phyloP scores from a whole-genome alignment of 2,329 filamentous ascomycete genomes.

The Cytospora paraplurivora region DNA sequence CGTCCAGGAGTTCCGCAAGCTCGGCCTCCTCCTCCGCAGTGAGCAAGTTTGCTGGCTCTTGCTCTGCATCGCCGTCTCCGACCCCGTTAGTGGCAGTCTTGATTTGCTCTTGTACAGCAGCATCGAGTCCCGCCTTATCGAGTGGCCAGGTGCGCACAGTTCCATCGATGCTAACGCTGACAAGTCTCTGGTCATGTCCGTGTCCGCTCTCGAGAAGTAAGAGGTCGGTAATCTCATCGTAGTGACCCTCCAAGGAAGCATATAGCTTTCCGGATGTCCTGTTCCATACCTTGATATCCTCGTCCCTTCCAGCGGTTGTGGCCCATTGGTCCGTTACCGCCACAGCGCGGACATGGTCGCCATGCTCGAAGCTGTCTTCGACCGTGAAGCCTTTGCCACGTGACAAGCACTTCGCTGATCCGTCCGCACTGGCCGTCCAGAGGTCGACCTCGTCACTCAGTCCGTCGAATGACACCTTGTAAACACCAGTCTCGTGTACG shows the following conservation, averaged over 20 bases:
- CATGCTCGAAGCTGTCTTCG: slow-evolving; percentile 75
- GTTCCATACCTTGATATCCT: slow-evolving; percentile 92
- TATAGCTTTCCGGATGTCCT: slow-evolving; percentile 69
- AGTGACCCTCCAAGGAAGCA: slow-evolving; percentile 80
- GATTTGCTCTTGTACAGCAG: slow-evolving; percentile 49
- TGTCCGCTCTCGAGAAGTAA: slow-evolving; percentile 55
- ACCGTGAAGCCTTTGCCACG: slow-evolving; percentile 67
- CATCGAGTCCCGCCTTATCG: slow-evolving; percentile 58
- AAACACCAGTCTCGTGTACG: slow-evolving; percentile 89
- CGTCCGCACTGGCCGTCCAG: slow-evolving; percentile 93
- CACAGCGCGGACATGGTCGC: slow-evolving; percentile 87
- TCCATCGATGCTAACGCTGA: slow-evolving; percentile 87
- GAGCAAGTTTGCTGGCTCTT: slow-evolving; percentile 54
- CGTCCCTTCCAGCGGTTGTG: slow-evolving; percentile 85
- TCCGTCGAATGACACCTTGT: slow-evolving; percentile 73
- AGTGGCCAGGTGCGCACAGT: slow-evolving; percentile 86
- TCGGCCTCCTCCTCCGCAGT: slow-evolving; percentile 91
- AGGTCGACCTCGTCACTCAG: slow-evolving; percentile 67
- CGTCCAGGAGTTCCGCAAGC: slow-evolving; percentile 86
- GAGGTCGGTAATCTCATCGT: slow-evolving; percentile 86
- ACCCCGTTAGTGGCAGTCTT: slow-evolving; percentile 54
- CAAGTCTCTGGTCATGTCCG: slow-evolving; percentile 53
- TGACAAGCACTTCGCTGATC: slow-evolving; percentile 78
- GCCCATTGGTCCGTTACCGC: slow-evolving; percentile 76
- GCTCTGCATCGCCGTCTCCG: slow-evolving; percentile 51